phyloP scores from a whole-genome alignment of 1,284 basidiomycete species.

The Malassezia slooffiae region DNA sequence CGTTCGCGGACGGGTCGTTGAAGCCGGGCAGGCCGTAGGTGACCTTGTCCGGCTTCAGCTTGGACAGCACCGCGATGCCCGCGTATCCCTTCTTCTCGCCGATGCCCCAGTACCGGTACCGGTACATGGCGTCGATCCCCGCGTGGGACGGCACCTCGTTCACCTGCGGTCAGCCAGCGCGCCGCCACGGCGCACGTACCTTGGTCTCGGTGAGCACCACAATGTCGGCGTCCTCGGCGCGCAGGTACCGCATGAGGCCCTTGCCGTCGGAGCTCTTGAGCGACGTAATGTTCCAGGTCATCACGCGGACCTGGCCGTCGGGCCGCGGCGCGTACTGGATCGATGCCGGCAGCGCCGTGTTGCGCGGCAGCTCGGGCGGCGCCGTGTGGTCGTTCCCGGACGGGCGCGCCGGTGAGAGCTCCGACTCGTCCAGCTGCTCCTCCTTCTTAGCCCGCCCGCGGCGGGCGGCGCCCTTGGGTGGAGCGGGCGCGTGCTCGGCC shows the following conservation, averaged over 20 bases:
- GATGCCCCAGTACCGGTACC: conserved; percentile 43
- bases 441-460: too few species aligned
- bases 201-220: conserved; percentile 41
- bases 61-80: conserved; percentile 70
- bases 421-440: too few species aligned
- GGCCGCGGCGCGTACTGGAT: conserved; percentile 5
- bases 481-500: too few species aligned
- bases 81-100: conserved; percentile 50
- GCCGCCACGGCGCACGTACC: too few species aligned
- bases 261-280: conserved; percentile 35
- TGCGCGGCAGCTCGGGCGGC: conserved; percentile 13
- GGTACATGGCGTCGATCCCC: conserved; percentile 26
- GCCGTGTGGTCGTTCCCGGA: conserved; percentile 11
- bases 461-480: too few species aligned
- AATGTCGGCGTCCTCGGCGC: conserved; percentile 41
- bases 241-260: conserved; percentile 38
- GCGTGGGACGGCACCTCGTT: conserved; percentile 33
- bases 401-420: conserved; percentile 14
- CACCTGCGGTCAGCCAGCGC: conserved; percentile 4
- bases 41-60: conserved; percentile 56
- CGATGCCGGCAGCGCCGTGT: conserved; percentile 9
- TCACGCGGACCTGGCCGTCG: conserved; percentile 21
- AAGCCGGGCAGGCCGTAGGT: conserved; percentile 55
- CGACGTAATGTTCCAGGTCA: conserved; percentile 40
- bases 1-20: conserved; percentile 26